Conservation (phyloP, 352 stramenopile genomes). For the Pythium grandisporangium region DNA sequence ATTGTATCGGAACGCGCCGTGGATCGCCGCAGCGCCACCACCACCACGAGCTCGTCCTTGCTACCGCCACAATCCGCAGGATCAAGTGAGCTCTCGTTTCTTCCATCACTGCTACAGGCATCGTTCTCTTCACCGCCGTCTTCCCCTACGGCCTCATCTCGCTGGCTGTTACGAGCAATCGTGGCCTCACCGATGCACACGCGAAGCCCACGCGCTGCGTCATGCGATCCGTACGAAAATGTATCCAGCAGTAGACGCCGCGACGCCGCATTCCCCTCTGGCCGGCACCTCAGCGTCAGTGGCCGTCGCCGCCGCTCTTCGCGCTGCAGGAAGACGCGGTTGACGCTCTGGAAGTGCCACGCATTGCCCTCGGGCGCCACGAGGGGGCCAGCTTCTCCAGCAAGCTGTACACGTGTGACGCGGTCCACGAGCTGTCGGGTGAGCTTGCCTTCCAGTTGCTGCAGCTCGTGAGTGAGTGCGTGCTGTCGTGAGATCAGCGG, state of each 20-base stretch:
- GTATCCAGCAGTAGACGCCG: conserved; percentile 3
- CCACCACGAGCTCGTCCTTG: conserved; percentile 5
- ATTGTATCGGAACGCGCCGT: background rate
- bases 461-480: background rate
- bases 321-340: conserved; percentile 2
- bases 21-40: conserved; percentile 1
- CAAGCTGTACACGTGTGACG: background rate
- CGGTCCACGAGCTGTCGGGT: background rate
- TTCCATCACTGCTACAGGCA: background rate
- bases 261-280: background rate
- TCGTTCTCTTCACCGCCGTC: background rate
- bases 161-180: background rate
- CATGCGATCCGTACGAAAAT: conserved; percentile 5
- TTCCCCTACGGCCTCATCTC: no score
- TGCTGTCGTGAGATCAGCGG: background rate
- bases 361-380: background rate
- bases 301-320: conserved; percentile 7
- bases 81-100: no score
- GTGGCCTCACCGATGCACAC: background rate
- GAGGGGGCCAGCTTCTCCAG: background rate
- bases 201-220: background rate
- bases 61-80: background rate
- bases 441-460: background rate
- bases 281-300: conserved; percentile 3
- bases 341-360: conserved; percentile 11